Percentiles rank a stretch among this genome's conserved stretches.
Evolutionary conservation across 768 basidiomycete genomes (phyloP).

Genomic region (Boletus subparvulus): DNA sequence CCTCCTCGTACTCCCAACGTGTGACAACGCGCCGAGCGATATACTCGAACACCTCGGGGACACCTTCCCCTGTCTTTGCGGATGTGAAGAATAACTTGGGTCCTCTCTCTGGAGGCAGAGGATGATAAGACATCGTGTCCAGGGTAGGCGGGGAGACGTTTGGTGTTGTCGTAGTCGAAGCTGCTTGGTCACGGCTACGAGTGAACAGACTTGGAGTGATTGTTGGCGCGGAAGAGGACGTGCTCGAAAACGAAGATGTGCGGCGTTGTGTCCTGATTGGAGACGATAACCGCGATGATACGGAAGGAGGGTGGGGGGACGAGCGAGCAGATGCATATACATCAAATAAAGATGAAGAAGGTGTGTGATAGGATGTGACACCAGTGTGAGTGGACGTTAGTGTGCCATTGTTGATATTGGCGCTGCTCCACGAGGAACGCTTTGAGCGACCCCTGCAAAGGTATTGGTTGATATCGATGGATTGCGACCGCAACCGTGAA

Average conservation of each 20-base stretch:
- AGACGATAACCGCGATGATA: conserved; percentile 29
- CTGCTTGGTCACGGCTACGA: conserved; percentile 25
- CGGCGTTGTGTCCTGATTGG: conserved; percentile 32
- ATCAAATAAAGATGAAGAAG: conserved; percentile 75
- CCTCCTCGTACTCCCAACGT: conserved; percentile 69
- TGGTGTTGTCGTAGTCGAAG: conserved; percentile 17
- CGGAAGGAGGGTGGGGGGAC: conserved; percentile 47
- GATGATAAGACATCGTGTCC: conserved; percentile 13
- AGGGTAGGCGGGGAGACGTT: conserved; percentile 7
- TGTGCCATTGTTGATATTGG: conserved; percentile 46
- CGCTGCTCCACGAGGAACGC: conserved; percentile 48
- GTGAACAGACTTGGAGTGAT: conserved; percentile 62
- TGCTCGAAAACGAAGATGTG: conserved; percentile 38
- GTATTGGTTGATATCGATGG: conserved; percentile 29
- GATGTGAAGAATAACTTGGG: conserved; percentile 74
- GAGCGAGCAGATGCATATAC: conserved; percentile 58
- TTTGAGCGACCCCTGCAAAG: conserved; percentile 34
- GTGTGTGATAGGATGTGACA: conserved; percentile 71
- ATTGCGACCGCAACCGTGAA: conserved; percentile 17
- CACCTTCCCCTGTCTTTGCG: conserved; percentile 76
- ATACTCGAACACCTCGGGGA: conserved; percentile 74
- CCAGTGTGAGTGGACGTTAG: conserved; percentile 57
- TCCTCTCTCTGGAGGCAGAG: conserved; percentile 43
- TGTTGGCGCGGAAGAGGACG: conserved; percentile 45
- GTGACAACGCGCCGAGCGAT: conserved; percentile 60